phyloP scores from a whole-genome alignment of 306 rosid species.

The Acacia melanoxylon region DNA sequence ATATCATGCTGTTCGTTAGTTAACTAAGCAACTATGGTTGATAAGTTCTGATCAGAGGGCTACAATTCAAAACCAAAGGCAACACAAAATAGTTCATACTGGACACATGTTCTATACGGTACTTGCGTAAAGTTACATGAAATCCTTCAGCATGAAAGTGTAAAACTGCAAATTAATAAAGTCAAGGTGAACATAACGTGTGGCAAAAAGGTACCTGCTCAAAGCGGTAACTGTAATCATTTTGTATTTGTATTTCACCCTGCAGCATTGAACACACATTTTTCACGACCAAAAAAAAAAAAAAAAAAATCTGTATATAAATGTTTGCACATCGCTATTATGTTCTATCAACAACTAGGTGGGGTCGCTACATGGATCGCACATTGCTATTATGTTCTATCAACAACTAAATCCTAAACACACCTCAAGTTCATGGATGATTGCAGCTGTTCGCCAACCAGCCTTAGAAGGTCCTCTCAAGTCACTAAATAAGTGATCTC shows the following conservation, averaged over 20 bases:
- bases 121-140: constrained; percentile 3
- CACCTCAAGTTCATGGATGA: constrained; percentile 93
- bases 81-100: constrained; percentile 8
- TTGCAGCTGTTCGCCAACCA: constrained; percentile 99
- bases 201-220: constrained; percentile 69
- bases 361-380: no score
- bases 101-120: constrained; percentile 17
- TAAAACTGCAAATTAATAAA: constrained; percentile 31
- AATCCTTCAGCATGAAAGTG: constrained; percentile 25
- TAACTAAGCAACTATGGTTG: not conserved
- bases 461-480: constrained; percentile 96
- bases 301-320: not conserved
- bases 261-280: constrained; percentile 47
- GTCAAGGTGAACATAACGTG: constrained; percentile 18
- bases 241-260: constrained; percentile 84
- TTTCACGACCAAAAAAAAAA: not conserved
- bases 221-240: constrained; percentile 71
- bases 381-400: no score
- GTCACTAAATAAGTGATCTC: constrained; percentile 96
- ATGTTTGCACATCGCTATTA: not conserved
- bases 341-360: not conserved
- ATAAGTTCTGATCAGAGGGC: not conserved
- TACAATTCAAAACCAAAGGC: constrained; percentile 5
- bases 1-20: not conserved
- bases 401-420: constrained; percentile 12